Conservation (phyloP, 768 basidiomycete species). For the Paxillus involutus region DNA sequence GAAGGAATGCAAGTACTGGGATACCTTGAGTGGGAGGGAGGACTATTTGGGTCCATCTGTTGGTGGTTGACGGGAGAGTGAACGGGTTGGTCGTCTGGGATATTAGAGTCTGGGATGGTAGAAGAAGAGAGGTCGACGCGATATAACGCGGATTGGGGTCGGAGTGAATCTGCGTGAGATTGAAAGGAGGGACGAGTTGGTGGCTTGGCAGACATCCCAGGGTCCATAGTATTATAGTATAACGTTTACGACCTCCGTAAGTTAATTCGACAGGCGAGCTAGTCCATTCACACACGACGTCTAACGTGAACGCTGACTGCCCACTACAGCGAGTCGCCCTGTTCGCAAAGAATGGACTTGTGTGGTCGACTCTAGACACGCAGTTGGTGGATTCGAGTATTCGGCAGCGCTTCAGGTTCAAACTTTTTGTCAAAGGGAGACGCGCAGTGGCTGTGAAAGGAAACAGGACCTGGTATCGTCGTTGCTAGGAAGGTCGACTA, state of each 20-base stretch:
- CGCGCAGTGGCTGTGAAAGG: slow-evolving; percentile 1
- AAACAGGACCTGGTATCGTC: background rate
- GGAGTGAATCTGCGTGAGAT: slow-evolving; percentile 21
- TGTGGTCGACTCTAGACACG: background rate
- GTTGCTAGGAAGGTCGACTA: background rate
- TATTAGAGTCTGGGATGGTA: background rate
- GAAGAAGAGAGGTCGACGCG: slow-evolving; percentile 16
- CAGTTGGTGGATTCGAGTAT: background rate
- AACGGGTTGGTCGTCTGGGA: background rate
- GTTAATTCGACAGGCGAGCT: slow-evolving; percentile 9
- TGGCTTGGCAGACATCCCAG: slow-evolving; percentile 32
- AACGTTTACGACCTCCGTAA: slow-evolving; percentile 8
- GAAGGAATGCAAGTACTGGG: slow-evolving; percentile 44
- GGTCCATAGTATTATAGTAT: slow-evolving; percentile 27
- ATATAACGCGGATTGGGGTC: slow-evolving; percentile 22
- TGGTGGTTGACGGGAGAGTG: slow-evolving; percentile 13
- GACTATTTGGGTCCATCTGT: slow-evolving; percentile 26
- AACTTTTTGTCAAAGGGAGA: background rate
- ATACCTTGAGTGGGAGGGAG: slow-evolving; percentile 27
- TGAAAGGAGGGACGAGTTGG: slow-evolving; percentile 38
- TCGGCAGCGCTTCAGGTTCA: background rate
- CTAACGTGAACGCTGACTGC: slow-evolving; percentile 17
- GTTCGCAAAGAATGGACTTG: background rate
- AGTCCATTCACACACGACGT: slow-evolving; percentile 27
- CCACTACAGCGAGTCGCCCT: background rate